Conservation (phyloP, 2,329 filamentous ascomycete species). For the Fusarium torreyae region DNA sequence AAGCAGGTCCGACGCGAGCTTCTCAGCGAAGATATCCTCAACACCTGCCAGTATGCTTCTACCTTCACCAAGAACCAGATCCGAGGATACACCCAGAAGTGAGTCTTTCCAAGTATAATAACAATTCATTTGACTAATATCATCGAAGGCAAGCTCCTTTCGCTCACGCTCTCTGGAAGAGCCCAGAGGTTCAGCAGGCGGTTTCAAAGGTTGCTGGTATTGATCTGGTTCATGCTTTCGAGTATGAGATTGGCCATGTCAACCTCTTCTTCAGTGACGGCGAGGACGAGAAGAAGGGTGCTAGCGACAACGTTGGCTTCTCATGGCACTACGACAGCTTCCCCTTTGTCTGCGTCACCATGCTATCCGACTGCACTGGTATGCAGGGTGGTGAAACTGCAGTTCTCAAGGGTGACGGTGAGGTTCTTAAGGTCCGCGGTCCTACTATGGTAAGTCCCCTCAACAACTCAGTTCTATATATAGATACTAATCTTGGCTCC, state of each 20-base stretch:
- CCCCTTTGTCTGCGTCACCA: constrained; percentile 78
- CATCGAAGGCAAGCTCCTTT: constrained; percentile 68
- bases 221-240: constrained; percentile 67
- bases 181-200: constrained; percentile 60
- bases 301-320: constrained; percentile 61
- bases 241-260: constrained; percentile 70
- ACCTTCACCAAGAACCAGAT: constrained; percentile 68
- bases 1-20: constrained; percentile 74
- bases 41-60: constrained; percentile 69
- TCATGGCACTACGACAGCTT: constrained; percentile 77
- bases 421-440: constrained; percentile 71
- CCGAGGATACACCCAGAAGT: constrained; percentile 63
- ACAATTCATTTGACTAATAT: neutral
- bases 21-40: constrained; percentile 69
- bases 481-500: constrained; percentile 36
- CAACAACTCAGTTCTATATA: too few relatives aligned
- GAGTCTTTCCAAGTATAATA: constrained; percentile 51
- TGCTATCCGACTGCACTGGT: constrained; percentile 73
- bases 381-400: constrained; percentile 78
- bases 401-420: constrained; percentile 67
- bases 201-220: constrained; percentile 69
- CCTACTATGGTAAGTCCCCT: constrained; percentile 67
- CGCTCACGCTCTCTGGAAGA: constrained; percentile 67
- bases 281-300: constrained; percentile 57
- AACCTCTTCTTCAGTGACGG: constrained; percentile 67